A percentile compares a stretch with the other conserved stretches of the same genome.
Evolutionary conservation across 257 asterid species (phyloP).

Genomic region (Marsdenia floribunda): DNA sequence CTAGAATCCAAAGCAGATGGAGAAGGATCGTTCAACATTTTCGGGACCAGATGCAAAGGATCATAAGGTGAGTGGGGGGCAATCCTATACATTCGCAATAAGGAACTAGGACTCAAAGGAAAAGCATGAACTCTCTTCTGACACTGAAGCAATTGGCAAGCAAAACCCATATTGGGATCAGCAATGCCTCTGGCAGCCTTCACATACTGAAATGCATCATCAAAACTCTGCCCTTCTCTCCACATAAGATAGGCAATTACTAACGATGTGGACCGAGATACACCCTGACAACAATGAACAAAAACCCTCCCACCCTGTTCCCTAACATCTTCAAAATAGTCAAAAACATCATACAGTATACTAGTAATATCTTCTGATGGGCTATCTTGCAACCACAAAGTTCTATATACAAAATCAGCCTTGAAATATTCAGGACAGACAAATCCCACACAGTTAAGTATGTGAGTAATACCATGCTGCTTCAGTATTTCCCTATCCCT

Average conservation of each 20-base stretch:
- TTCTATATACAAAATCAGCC: conserved; percentile 39
- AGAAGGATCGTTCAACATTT: conserved; percentile 44
- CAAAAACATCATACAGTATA: conserved; percentile 53
- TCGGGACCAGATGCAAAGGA: conserved; percentile 49
- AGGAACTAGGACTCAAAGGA: conserved; percentile 46
- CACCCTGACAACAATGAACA: conserved; percentile 55
- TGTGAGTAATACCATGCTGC: conserved; percentile 40
- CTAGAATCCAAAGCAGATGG: conserved; percentile 44
- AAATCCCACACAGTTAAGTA: conserved; percentile 51
- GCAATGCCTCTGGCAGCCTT: conserved; percentile 52
- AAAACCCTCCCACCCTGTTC: conserved; percentile 43
- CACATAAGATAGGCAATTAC: conserved; percentile 50
- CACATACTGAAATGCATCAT: conserved; percentile 47
- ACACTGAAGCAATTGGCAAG: conserved; percentile 47
- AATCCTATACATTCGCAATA: conserved; percentile 39
- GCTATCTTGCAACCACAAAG: conserved; percentile 56
- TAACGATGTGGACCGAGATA: conserved; percentile 48
- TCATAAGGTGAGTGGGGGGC: conserved; percentile 52
- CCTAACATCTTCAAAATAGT: conserved; percentile 50
- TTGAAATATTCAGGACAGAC: conserved; percentile 48
- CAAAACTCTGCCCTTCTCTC: conserved; percentile 53
- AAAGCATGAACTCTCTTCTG: conserved; percentile 49
- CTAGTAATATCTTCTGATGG: conserved; percentile 55
- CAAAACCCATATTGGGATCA: conserved; percentile 56
- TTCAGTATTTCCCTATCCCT: conserved; percentile 39